phyloP scores from a whole-genome alignment of 345 rosid species.

The Theobroma cacao region DNA sequence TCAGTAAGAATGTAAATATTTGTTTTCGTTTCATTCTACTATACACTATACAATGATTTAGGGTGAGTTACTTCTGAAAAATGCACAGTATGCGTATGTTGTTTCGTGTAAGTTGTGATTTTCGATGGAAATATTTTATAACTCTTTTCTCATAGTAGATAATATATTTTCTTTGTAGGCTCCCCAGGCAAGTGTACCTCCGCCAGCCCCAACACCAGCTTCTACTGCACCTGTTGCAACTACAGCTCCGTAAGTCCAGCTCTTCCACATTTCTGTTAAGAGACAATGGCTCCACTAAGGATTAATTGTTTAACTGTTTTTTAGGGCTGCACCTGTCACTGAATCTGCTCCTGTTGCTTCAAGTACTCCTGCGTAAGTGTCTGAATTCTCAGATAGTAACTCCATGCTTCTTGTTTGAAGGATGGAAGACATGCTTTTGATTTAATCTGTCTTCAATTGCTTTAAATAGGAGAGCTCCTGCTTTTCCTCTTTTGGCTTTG shows the following conservation, averaged over 20 bases:
- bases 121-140: background rate
- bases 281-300: background rate
- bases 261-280: background rate
- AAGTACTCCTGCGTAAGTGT: constrained; percentile 21
- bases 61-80: background rate
- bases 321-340: constrained; percentile 28
- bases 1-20: background rate
- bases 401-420: background rate
- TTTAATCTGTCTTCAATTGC: background rate
- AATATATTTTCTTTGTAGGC: constrained; percentile 30
- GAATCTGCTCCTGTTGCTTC: constrained; percentile 37
- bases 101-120: background rate
- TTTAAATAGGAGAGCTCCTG: background rate
- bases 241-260: background rate
- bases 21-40: no score
- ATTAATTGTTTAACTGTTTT: background rate
- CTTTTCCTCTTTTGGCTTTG: constrained; percentile 14
- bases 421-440: constrained; percentile 12
- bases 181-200: constrained; percentile 41
- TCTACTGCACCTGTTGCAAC: constrained; percentile 9
- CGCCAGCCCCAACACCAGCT: constrained; percentile 24
- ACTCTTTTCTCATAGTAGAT: background rate
- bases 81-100: background rate
- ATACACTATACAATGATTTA: background rate
- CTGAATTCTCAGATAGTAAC: constrained; percentile 12